Conservation (phyloP, 768 basidiomycete species). For the Porphyrellus cyaneotinctus region DNA sequence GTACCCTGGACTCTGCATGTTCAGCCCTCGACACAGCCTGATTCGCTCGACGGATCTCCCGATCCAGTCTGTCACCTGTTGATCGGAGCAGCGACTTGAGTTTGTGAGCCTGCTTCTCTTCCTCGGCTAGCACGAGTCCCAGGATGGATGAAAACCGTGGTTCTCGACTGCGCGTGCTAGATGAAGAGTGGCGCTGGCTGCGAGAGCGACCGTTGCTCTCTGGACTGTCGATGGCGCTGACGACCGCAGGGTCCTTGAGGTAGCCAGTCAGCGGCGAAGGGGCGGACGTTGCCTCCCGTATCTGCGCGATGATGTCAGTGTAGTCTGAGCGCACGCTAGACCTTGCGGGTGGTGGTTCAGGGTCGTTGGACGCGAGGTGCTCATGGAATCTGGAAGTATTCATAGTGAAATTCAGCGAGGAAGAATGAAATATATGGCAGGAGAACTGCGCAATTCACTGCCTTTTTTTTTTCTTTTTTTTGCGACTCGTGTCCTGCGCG, state of each 20-base stretch:
- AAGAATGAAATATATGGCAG: conserved; percentile 1
- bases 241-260: conserved; percentile 41
- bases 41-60: conserved; percentile 53
- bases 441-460: conserved; percentile 2
- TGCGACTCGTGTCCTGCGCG: too few species aligned
- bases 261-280: conserved; percentile 44
- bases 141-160: conserved; percentile 38
- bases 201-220: conserved; percentile 30
- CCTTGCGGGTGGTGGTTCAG: conserved; percentile 5
- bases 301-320: conserved; percentile 36
- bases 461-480: too few species aligned
- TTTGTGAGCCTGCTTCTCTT: conserved; percentile 53
- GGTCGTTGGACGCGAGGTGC: conserved; percentile 25
- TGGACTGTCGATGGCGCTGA: conserved; percentile 32
- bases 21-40: conserved; percentile 48
- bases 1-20: conserved; percentile 46
- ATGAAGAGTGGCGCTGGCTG: conserved; percentile 31
- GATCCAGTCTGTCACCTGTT: conserved; percentile 52
- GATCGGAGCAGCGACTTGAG: conserved; percentile 50
- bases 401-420: conserved; percentile 17
- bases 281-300: conserved; percentile 43
- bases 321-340: conserved; percentile 3
- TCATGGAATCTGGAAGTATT: conserved; percentile 29
- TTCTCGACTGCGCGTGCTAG: conserved; percentile 38
- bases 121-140: conserved; percentile 45